phyloP scores from a whole-genome alignment of 164 flowering plant species.

The Piper longum region DNA sequence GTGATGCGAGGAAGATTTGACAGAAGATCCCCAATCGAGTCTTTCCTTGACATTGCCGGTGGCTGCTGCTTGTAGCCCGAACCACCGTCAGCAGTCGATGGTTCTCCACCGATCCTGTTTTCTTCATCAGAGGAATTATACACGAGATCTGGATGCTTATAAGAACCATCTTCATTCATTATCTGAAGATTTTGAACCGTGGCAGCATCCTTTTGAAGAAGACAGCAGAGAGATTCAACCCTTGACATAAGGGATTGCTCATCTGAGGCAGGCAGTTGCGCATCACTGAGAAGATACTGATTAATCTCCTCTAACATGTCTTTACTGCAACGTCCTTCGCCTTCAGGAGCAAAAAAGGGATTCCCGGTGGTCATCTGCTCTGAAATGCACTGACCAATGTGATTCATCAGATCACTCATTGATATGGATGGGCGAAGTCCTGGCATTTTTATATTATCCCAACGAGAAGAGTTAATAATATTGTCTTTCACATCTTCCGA shows the following conservation, averaged over 20 bases:
- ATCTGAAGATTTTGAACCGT: slow-evolving; percentile 18
- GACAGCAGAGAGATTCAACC: slow-evolving; percentile 77
- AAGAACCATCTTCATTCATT: slow-evolving; percentile 13
- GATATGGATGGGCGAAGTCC: slow-evolving; percentile 67
- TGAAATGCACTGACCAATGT: slow-evolving; percentile 50
- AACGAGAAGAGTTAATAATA: slow-evolving; percentile 14
- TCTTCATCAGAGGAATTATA: slow-evolving; percentile 6
- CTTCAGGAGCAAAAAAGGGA: slow-evolving; percentile 22
- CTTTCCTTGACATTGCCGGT: slow-evolving; percentile 55
- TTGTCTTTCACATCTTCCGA: slow-evolving; percentile 12
- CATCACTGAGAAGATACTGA: slow-evolving; percentile 50
- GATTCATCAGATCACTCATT: slow-evolving; percentile 62
- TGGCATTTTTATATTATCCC: slow-evolving; percentile 45
- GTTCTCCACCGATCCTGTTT: slow-evolving; percentile 9
- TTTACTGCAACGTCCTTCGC: slow-evolving; percentile 23
- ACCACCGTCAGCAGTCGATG: slow-evolving; percentile 15
- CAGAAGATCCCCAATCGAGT: slow-evolving; percentile 66
- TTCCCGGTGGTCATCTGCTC: slow-evolving; percentile 45
- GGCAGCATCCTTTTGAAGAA: slow-evolving; percentile 47
- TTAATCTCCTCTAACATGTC: slow-evolving; percentile 51
- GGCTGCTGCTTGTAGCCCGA: slow-evolving; percentile 22
- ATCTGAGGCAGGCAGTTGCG: slow-evolving; percentile 45
- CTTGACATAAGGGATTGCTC: slow-evolving; percentile 69
- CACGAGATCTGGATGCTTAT: slow-evolving; percentile 2
- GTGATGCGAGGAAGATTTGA: slow-evolving; percentile 80